Conservation (phyloP, 768 basidiomycete species). For the Gymnopilus junonius region DNA sequence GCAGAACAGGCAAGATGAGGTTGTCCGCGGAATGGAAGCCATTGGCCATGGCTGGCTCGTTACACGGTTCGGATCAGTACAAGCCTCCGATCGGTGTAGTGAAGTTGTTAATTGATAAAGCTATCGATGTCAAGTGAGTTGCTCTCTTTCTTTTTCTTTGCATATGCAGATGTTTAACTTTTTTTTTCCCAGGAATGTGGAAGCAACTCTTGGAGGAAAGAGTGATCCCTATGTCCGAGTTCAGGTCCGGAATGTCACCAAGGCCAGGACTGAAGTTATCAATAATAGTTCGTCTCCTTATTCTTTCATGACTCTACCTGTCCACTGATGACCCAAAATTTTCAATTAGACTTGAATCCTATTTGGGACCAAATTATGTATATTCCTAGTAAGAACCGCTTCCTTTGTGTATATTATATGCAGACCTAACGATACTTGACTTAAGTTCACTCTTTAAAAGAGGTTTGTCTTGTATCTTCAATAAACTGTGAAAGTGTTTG, state of each 20-base stretch:
- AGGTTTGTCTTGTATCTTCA: conserved; percentile 36
- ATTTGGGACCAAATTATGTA: conserved; percentile 97
- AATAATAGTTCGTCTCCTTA: conserved; percentile 74
- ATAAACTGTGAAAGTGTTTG: conserved; percentile 10
- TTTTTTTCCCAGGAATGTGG: conserved; percentile 68
- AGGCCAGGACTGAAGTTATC: conserved; percentile 88
- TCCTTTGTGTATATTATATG: not conserved
- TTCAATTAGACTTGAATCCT: conserved; percentile 79
- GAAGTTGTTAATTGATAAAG: conserved; percentile 81
- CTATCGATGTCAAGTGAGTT: conserved; percentile 82
- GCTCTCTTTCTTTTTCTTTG: conserved; percentile 10
- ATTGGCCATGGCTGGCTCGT: conserved; percentile 89
- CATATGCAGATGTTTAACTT: not conserved
- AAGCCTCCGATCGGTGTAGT: conserved; percentile 92
- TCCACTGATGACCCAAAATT: conserved; percentile 1
- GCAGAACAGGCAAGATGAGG: conserved; percentile 78
- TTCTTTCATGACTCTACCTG: not conserved
- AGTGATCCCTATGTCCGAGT: conserved; percentile 96
- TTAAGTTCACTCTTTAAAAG: conserved; percentile 74
- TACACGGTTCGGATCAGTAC: conserved; percentile 84
- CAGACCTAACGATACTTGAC: not conserved
- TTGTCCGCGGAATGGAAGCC: conserved; percentile 94
- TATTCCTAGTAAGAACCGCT: conserved; percentile 66
- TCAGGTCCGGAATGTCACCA: conserved; percentile 72
- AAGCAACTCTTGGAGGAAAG: conserved; percentile 90